Evolutionary conservation across 2,329 filamentous ascomycete species (phyloP), one percentile per base, ranked within the genome.

Genomic region (Polychaeton citri): DNA sequence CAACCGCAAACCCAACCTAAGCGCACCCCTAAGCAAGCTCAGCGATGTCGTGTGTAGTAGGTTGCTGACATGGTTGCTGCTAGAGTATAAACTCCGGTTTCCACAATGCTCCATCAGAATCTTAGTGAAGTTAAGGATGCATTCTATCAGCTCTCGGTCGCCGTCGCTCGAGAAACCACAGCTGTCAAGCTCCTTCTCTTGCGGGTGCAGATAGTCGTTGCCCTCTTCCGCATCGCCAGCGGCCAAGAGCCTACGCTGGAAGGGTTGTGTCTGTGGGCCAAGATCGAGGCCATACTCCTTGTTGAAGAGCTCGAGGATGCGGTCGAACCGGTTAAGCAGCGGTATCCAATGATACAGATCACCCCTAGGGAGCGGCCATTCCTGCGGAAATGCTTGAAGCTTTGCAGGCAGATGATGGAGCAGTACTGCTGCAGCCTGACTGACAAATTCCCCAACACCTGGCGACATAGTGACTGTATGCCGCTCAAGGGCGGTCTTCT

Each of bases 311-410:
- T 93, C 84, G 28, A 98, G 66, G 44, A 96, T 77, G 52, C 74
- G 75, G 60, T 98, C 90, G 60, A 98, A 96, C 39, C 86, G 79
- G 59, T 98, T 93, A 41, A 98, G 65, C 17, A 94, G 72, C 19
- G 83, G 79, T 47, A 98, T 95, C 92, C 92, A 98, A 67, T 98
- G 88, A 57, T 96, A 96, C 19, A 96, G 68, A 58, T 98, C 90
- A 41, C 90, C 92, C 57, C 88, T 76, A 26, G 88, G 88, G 53
- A 96, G 93, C 2, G 87, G 86, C 90, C 90, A 98, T 71, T 79
- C 71, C 45, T 79, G 78, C 39, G 88, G 86, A 56, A 96, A 96
- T 38, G 72, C 74, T 49, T 71, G 69, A 45, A 98, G 79, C 47
- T 81, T 74, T 49, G 74, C 65, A 47, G 85, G 83, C 46, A 98